Conservation (phyloP, 2,329 filamentous ascomycete genomes). For the Nigrospora sphaerica region DNA sequence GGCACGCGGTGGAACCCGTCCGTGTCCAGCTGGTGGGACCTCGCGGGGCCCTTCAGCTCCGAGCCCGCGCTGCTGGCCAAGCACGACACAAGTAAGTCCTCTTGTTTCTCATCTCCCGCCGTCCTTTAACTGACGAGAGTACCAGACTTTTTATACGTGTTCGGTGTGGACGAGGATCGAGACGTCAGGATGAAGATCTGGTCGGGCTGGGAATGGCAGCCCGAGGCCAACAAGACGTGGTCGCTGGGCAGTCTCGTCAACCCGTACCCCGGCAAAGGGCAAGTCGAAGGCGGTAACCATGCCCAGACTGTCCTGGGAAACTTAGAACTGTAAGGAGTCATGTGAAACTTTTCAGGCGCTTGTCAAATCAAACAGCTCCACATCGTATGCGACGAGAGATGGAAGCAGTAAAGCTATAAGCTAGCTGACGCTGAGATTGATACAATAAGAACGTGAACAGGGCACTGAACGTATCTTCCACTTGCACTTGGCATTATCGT, state of each 20-base stretch:
- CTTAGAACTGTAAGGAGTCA: no score
- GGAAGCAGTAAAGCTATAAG: no score
- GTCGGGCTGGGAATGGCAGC: slow-evolving; percentile 12
- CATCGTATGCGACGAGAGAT: no score
- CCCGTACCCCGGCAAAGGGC: not conserved
- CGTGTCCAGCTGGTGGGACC: slow-evolving; percentile 6
- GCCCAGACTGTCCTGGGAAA: no score
- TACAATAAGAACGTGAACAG: no score
- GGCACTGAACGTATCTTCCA: no score
- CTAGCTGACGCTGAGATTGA: no score
- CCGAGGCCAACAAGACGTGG: slow-evolving; percentile 7
- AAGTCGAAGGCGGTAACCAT: no score
- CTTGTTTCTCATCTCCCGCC: not conserved
- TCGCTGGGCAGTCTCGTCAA: slow-evolving; percentile 8
- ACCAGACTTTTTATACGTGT: slow-evolving; percentile 9
- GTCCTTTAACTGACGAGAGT: slow-evolving; percentile 1
- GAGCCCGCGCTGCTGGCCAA: slow-evolving; percentile 9
- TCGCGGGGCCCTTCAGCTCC: slow-evolving; percentile 9
- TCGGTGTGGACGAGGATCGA: slow-evolving; percentile 6
- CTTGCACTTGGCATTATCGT: no score
- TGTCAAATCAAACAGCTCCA: no score
- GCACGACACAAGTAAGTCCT: slow-evolving; percentile 5
- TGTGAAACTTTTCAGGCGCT: no score
- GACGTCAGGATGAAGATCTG: slow-evolving; percentile 10
- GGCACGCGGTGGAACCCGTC: slow-evolving; percentile 10